Evolutionary conservation across 2,329 filamentous ascomycete genomes (phyloP).

Genomic region (Cladosporium colombiae): DNA sequence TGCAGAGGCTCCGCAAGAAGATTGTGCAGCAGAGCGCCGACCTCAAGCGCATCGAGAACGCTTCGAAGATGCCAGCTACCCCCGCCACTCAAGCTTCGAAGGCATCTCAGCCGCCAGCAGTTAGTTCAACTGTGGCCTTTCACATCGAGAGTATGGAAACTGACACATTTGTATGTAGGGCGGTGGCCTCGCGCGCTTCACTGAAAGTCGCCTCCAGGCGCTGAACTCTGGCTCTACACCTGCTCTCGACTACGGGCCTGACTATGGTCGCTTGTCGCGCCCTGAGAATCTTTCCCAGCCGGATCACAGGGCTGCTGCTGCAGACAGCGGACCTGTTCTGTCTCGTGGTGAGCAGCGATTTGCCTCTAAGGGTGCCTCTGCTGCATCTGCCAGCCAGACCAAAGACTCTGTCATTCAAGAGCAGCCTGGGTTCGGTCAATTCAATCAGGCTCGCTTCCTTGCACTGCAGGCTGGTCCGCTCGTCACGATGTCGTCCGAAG

Average conservation of each 20-base stretch:
- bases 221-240: neutral
- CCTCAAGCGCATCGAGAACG: neutral
- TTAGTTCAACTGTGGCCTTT: neutral
- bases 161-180: neutral
- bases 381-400: neutral
- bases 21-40: neutral
- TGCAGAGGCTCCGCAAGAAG: conserved; percentile 10
- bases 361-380: neutral
- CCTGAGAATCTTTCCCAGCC: neutral
- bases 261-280: neutral
- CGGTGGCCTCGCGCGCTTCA: neutral
- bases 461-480: neutral
- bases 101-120: neutral
- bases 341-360: neutral
- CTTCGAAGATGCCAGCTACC: neutral
- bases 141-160: neutral
- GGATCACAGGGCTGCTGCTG: neutral
- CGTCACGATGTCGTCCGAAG: neutral
- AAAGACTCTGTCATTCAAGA: neutral
- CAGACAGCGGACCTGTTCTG: neutral
- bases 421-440: neutral
- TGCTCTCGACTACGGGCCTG: neutral
- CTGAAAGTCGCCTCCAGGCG: neutral
- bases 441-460: neutral
- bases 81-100: neutral